Percentiles rank a stretch among this genome's conserved stretches.
Evolutionary conservation across 2,329 filamentous ascomycete species (phyloP).

Genomic region (Tolypocladium tropicale): DNA sequence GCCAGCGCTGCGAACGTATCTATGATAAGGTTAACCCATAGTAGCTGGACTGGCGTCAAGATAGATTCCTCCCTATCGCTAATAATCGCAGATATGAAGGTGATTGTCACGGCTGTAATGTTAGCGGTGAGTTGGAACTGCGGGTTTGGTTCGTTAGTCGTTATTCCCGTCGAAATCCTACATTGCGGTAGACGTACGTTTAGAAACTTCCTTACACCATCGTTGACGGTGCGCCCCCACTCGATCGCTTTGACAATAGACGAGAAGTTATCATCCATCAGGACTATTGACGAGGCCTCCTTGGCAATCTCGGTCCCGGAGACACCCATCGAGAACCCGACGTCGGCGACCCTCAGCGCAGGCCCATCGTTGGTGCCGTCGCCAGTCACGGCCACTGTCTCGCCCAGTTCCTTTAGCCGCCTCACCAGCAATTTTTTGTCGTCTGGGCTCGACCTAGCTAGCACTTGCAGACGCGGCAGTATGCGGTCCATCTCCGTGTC

Average conservation of each 20-base stretch:
- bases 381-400: constrained; percentile 53
- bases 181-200: constrained; percentile 29
- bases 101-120: constrained; percentile 55
- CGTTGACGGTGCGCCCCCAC: constrained; percentile 59
- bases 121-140: constrained; percentile 61
- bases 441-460: constrained; percentile 49
- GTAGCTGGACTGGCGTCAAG: constrained; percentile 54
- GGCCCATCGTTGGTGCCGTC: constrained; percentile 59
- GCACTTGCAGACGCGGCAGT: constrained; percentile 37
- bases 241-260: constrained; percentile 57
- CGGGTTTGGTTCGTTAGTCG: neutral
- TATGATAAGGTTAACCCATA: constrained; percentile 64
- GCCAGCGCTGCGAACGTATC: constrained; percentile 58
- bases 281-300: constrained; percentile 57
- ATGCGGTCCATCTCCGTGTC: constrained; percentile 40
- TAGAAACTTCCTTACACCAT: constrained; percentile 58
- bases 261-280: constrained; percentile 57
- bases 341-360: constrained; percentile 54
- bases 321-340: constrained; percentile 60
- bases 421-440: constrained; percentile 48
- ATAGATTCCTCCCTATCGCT: constrained; percentile 43
- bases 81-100: constrained; percentile 53
- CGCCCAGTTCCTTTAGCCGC: constrained; percentile 41
- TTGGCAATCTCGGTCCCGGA: constrained; percentile 58
- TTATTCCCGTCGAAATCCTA: too few relatives aligned